phyloP scores from a whole-genome alignment of 192 early-diverging fungal genomes.

The Lobulomyces angularis region DNA sequence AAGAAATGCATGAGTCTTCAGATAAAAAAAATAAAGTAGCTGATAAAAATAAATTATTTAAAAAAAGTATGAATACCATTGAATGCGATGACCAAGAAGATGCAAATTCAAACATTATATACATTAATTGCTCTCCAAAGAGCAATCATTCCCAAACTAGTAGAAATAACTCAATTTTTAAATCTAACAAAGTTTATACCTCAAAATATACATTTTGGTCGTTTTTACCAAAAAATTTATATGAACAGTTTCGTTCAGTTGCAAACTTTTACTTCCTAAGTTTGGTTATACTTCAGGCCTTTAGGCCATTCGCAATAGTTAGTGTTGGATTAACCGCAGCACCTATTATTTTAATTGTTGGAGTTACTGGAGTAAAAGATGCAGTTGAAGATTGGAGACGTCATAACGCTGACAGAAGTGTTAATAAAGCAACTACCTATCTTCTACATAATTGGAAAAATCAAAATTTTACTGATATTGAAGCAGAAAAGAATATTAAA shows the following conservation, averaged over 20 bases:
- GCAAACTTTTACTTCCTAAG: conserved; percentile 91
- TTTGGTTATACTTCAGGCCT: conserved; percentile 72
- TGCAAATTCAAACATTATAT: too few relatives aligned
- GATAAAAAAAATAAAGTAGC: too few relatives aligned
- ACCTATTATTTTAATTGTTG: conserved; percentile 34
- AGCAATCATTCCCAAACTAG: too few relatives aligned
- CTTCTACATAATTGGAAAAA: conserved; percentile 50
- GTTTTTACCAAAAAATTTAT: conserved; percentile 90
- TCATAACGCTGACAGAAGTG: conserved; percentile 69
- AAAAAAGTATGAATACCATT: too few relatives aligned
- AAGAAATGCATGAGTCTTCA: too few relatives aligned
- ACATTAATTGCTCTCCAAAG: too few relatives aligned
- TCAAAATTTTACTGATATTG: conserved; percentile 33
- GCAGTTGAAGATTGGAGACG: conserved; percentile 79
- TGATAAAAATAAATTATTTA: too few relatives aligned
- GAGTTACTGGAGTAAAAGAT: conserved; percentile 45
- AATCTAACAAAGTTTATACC: conserved; percentile 67
- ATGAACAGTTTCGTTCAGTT: conserved; percentile 90
- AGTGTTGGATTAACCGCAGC: conserved; percentile 25
- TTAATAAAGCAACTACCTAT: conserved; percentile 59
- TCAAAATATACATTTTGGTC: conserved; percentile 82
- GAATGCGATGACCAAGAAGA: too few relatives aligned
- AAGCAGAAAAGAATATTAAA: conserved; percentile 3
- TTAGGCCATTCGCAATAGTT: conserved; percentile 51
- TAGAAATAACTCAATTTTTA: background rate